A percentile compares a stretch with the other conserved stretches of the same genome.
phyloP scores from a whole-genome alignment of 1,139 yeast genomes.

The Starmera stellimalicola region DNA sequence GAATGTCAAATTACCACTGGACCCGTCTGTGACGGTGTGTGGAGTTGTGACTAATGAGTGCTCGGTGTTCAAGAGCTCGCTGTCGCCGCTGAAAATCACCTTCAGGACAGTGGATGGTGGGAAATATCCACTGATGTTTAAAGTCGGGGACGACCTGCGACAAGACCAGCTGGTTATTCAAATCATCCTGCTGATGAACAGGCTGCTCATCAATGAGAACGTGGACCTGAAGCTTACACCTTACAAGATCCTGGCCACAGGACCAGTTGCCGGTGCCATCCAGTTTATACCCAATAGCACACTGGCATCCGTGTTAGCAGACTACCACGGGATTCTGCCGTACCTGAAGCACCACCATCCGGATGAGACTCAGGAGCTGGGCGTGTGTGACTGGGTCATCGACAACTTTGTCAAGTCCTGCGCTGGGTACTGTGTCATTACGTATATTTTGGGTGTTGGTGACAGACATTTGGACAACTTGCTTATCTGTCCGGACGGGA shows the following conservation, averaged over 20 bases:
- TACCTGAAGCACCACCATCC: conserved; percentile 63
- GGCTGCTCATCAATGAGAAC: conserved; percentile 77
- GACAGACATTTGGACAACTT: conserved; percentile 93
- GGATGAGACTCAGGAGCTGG: conserved; percentile 47
- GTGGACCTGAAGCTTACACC: conserved; percentile 84
- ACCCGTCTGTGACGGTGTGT: conserved; percentile 38
- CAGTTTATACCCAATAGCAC: conserved; percentile 92
- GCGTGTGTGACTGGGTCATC: conserved; percentile 72
- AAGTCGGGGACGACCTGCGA: conserved; percentile 90
- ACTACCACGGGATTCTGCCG: conserved; percentile 65
- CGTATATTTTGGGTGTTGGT: conserved; percentile 91
- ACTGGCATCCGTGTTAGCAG: conserved; percentile 67
- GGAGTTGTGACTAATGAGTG: conserved; percentile 79
- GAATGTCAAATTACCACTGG: conserved; percentile 24
- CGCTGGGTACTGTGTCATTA: conserved; percentile 96
- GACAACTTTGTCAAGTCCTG: conserved; percentile 92
- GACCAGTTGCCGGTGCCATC: conserved; percentile 83
- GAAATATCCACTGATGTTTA: conserved; percentile 78
- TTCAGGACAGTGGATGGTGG: conserved; percentile 53
- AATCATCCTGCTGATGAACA: conserved; percentile 86
- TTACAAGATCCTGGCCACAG: conserved; percentile 83
- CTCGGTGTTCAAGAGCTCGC: conserved; percentile 80
- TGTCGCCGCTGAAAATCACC: conserved; percentile 79
- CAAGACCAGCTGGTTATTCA: conserved; percentile 96
- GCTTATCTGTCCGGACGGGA: conserved; percentile 63